Evolutionary conservation across 441 rosid genomes (phyloP).

Genomic region (Breynia disticha): DNA sequence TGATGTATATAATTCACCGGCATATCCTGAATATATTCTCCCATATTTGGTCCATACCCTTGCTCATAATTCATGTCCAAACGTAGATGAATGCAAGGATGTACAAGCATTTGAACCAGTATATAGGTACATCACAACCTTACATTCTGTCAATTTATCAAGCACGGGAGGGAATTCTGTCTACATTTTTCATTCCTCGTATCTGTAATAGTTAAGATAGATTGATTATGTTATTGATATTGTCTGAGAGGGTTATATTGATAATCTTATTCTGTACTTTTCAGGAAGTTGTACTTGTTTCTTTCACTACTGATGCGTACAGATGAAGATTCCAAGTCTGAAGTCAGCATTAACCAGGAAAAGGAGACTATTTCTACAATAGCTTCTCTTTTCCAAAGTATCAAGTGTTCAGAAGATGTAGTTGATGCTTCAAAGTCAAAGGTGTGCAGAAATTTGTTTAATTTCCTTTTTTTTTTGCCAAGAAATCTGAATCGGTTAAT

Average conservation of each 20-base stretch:
- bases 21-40: conserved; percentile 64
- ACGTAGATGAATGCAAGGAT: conserved; percentile 77
- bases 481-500: too few species aligned
- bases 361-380: conserved; percentile 52
- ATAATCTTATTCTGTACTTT: conserved; percentile 14
- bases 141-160: background rate
- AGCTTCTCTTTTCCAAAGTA: conserved; percentile 50
- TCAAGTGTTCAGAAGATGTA: conserved; percentile 72
- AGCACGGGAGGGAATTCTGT: background rate
- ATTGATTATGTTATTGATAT: background rate
- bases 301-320: conserved; percentile 63
- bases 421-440: conserved; percentile 67
- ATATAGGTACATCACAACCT: conserved; percentile 46
- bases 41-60: conserved; percentile 75
- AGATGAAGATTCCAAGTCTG: conserved; percentile 82
- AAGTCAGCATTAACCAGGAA: conserved; percentile 44
- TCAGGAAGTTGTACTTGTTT: conserved; percentile 72
- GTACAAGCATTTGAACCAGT: conserved; percentile 69
- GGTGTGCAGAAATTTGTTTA: conserved; percentile 31
- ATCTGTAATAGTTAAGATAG: background rate
- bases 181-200: background rate
- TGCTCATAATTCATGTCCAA: conserved; percentile 90
- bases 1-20: conserved; percentile 48
- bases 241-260: too few species aligned
- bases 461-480: too few species aligned